Evolutionary conservation across 106 monocot genomes (phyloP), one percentile per base, ranked within the genome.

Genomic region (Narthecium ossifragum): DNA sequence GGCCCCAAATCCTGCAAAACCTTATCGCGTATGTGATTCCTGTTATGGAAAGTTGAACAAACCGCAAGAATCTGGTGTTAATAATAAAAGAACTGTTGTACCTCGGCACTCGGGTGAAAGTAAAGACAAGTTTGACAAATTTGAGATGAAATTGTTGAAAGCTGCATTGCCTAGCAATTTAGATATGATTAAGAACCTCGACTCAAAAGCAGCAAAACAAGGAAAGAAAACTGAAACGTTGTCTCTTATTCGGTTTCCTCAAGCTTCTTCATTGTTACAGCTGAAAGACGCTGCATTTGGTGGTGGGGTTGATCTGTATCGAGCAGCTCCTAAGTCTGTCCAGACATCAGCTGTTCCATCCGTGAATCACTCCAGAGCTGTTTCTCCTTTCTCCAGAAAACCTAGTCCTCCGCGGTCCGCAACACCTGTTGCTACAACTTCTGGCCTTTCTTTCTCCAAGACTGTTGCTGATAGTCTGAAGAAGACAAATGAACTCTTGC

Each of bases 11-110:
- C 87, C 80, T 46, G 68, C 59, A 41, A 92, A 87, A 65, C 92
- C 87, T 2, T 92, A 87, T 64, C 83, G 92, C 55, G 84, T 87
- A 52, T 92, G 92, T 68, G 92, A 92, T 61, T 70, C 83, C 4
- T 87, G 92, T 70, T 87, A 75, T 70, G 34, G 70, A 25, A 87
- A 92, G 56, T 61, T 92, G 43, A 73, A 54, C 31, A 92, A 78
- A 62, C 57, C 63, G 15, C 53, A 53, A 22, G 85, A 82, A 49
- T 51, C 70, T 61, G 58, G 72, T 60, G 60, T 30, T 1, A 74
- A 62, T 48, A 72, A 51, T 20, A 85, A 61, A 59, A 85, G 65
- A 51, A 71, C 23, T 65, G 39, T 30, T 61, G 40, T 75, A 54
- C 77, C 81, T 21, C 81, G 79, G 8, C 54, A 74, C 27, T 81